Evolutionary conservation across 2,329 filamentous ascomycete species (phyloP).

Genomic region (Colletotrichum liaoningense): DNA sequence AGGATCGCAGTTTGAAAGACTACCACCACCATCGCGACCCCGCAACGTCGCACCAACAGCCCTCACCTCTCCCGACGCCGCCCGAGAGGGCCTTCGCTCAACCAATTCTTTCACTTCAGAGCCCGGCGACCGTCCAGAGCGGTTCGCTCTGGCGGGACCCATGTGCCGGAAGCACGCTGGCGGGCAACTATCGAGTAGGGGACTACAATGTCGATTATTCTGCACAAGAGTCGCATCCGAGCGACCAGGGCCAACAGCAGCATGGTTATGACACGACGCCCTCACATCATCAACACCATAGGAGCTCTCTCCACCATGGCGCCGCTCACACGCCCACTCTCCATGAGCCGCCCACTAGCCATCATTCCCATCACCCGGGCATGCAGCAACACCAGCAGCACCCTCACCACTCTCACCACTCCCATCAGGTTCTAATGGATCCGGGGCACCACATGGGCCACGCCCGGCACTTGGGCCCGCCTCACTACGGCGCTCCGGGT

Average conservation of each 20-base stretch:
- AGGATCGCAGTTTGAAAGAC: slow-evolving; percentile 30
- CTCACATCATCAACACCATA: slow-evolving; percentile 53
- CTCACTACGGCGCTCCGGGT: slow-evolving; percentile 62
- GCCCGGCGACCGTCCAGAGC: slow-evolving; percentile 78
- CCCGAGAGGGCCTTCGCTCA: slow-evolving; percentile 64
- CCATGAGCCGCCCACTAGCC: slow-evolving; percentile 55
- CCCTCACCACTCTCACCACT: slow-evolving; percentile 43
- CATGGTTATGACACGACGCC: slow-evolving; percentile 67
- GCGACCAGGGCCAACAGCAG: slow-evolving; percentile 72
- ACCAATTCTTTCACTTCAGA: slow-evolving; percentile 71
- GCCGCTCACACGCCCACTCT: slow-evolving; percentile 54
- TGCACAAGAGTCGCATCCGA: slow-evolving; percentile 74
- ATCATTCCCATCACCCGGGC: slow-evolving; percentile 53
- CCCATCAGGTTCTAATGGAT: slow-evolving; percentile 61
- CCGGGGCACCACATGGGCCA: slow-evolving; percentile 62
- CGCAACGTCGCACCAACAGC: slow-evolving; percentile 37
- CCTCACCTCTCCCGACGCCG: slow-evolving; percentile 49
- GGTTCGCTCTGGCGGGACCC: slow-evolving; percentile 81
- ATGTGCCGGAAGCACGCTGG: slow-evolving; percentile 79
- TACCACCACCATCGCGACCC: slow-evolving; percentile 41
- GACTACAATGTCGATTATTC: slow-evolving; percentile 82
- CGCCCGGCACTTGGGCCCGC: slow-evolving; percentile 61
- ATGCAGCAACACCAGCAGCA: slow-evolving; percentile 44
- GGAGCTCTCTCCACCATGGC: slow-evolving; percentile 61
- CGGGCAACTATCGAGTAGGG: slow-evolving; percentile 78